Percentiles rank a stretch among this genome's conserved stretches.
phyloP scores from a whole-genome alignment of 176 grass and related monocot genomes.

The Carex parvula region DNA sequence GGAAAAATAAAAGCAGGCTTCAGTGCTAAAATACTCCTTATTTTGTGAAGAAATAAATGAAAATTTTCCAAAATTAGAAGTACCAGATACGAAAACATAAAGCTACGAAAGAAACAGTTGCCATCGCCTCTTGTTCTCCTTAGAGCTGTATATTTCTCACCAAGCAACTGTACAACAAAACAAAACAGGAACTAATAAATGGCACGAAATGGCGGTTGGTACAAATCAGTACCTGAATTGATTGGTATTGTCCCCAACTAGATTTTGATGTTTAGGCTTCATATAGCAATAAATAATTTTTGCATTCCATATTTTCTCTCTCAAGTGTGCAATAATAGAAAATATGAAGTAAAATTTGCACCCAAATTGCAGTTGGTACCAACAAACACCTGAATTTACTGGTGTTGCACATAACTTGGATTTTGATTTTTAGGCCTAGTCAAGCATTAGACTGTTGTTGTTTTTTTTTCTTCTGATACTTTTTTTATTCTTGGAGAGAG shows the following conservation, averaged over 20 bases:
- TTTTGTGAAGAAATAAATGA: neutral
- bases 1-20: neutral
- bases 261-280: slow-evolving; percentile 1
- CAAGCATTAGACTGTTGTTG: neutral
- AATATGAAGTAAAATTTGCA: slow-evolving; percentile 37
- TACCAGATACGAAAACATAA: slow-evolving; percentile 99
- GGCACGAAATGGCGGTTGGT: slow-evolving; percentile 15
- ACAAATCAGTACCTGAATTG: slow-evolving; percentile 1
- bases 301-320: neutral
- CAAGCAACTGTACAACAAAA: slow-evolving; percentile 62
- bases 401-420: neutral
- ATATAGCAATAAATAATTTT: neutral
- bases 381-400: neutral
- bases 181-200: slow-evolving; percentile 33
- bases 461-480: neutral
- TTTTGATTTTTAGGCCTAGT: neutral
- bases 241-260: neutral
- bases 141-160: slow-evolving; percentile 85
- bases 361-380: neutral
- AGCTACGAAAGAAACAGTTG: slow-evolving; percentile 97
- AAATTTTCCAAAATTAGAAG: neutral
- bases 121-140: slow-evolving; percentile 92
- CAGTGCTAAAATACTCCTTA: neutral
- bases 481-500: too few relatives aligned
- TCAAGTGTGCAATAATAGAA: slow-evolving; percentile 41